Evolutionary conservation across 2,329 filamentous ascomycete species (phyloP), one percentile per base, ranked within the genome.

Genomic region (Fonsecaea monophora): DNA sequence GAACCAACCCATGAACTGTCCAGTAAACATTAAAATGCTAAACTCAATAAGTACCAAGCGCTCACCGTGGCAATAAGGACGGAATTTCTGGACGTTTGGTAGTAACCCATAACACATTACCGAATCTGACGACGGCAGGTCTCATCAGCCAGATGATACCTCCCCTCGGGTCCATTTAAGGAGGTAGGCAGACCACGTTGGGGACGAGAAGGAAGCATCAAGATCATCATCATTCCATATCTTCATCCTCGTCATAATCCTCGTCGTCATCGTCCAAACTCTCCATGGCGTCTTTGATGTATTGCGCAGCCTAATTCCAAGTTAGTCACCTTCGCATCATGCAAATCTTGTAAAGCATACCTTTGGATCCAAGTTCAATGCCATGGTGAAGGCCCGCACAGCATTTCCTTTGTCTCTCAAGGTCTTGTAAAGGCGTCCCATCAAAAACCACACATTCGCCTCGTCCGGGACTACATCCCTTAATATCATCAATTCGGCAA

Each of bases 231-330:
- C 68, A 82, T 66, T 80, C 79, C 74, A 83, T 82, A 67, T 83
- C 81, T 60, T 84, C 83, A 70, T 82, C 81, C 53, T 84, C 83
- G 68, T 82, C 81, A 60, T 91, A 88, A 65, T 91, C 88, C 15
- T 84, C 84, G 25, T 86, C 85, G 67, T 92, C 90, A 64, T 93
- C 90, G 74, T 96, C 92, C 65, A 98, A 86, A 73, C 89, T 90
- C 82, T 98, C 94, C 81, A 99, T 97, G 18, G 92, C 93, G 77
- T 97, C 93, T 80, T 98, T 99, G 79, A 99, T 97, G 78, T 93
- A 90, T 70, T 92, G 90, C 71, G 92, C 93, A 73, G 94, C 92
- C 94, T 97, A 45, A 63, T 30, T 66, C 50, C 25, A 64, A 34
- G 71, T 71, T 69, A 68, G 54, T 61, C 45, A n/a, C 6, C 12